Percentiles rank a stretch among this genome's conserved stretches.
These are phyloP conservation scores for Coniochaeta sp. DNA, from an alignment of 2,329 filamentous ascomycete species.

Conservation along the genomic window DNA sequence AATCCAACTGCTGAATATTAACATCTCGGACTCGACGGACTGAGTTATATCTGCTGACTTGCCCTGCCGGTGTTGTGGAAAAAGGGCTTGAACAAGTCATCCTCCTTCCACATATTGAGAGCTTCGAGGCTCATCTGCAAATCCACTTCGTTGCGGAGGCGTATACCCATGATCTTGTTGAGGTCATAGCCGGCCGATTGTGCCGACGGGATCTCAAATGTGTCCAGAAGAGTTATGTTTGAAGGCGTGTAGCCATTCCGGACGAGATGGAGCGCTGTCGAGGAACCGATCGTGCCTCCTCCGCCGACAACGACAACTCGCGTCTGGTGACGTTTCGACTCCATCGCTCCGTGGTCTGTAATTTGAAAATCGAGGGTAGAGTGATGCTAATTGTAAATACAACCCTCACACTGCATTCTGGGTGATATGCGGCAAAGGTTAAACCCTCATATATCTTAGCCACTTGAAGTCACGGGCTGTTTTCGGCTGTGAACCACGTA, in stretches of 20 bases:
- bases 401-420: no score
- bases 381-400: no score
- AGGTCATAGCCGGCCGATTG: slow-evolving; percentile 39
- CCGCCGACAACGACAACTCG: slow-evolving; percentile 37
- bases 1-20: not conserved
- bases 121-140: slow-evolving; percentile 25
- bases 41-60: slow-evolving; percentile 4
- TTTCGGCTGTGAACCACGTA: no score
- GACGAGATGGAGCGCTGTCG: slow-evolving; percentile 37
- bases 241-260: slow-evolving; percentile 31
- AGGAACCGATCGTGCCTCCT: slow-evolving; percentile 37
- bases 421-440: no score
- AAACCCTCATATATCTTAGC: no score
- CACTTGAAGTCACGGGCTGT: no score
- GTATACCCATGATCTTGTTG: slow-evolving; percentile 38
- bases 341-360: slow-evolving; percentile 10
- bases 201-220: slow-evolving; percentile 35
- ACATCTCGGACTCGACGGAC: no score
- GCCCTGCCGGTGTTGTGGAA: slow-evolving; percentile 37
- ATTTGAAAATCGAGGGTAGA: no score
- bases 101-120: slow-evolving; percentile 31
- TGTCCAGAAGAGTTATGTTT: slow-evolving; percentile 39
- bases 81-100: slow-evolving; percentile 34
- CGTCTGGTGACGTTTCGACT: slow-evolving; percentile 13
- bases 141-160: slow-evolving; percentile 22